Evolutionary conservation across 2,329 filamentous ascomycete genomes (phyloP).

Genomic region (Epichloe sp.): DNA sequence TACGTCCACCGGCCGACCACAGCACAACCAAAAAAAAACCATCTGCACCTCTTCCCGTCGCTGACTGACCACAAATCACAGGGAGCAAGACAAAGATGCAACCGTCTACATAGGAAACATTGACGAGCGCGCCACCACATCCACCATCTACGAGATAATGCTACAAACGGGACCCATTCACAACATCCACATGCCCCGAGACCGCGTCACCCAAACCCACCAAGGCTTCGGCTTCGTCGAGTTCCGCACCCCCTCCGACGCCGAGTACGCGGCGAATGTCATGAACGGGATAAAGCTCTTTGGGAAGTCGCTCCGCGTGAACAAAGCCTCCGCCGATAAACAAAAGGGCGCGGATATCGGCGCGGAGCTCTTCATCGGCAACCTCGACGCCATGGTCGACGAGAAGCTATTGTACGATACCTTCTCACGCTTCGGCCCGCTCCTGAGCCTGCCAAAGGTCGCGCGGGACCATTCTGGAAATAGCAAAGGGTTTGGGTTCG

Average conservation of each 20-base stretch:
- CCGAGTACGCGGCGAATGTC: conserved; percentile 89
- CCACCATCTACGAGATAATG: conserved; percentile 94
- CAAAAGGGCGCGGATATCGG: conserved; percentile 88
- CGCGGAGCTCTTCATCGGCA: conserved; percentile 92
- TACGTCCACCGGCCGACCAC: conserved; percentile 23
- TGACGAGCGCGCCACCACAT: conserved; percentile 86
- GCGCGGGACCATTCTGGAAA: conserved; percentile 79
- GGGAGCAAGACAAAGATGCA: conserved; percentile 96
- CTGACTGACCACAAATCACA: conserved; percentile 20
- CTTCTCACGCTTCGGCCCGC: conserved; percentile 79
- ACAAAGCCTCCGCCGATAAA: conserved; percentile 87
- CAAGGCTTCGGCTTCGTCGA: conserved; percentile 99
- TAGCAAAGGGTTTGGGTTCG: conserved; percentile 92
- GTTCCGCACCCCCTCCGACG: conserved; percentile 88
- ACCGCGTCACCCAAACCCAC: conserved; percentile 91
- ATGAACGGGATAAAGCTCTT: conserved; percentile 93
- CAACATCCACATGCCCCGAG: conserved; percentile 96
- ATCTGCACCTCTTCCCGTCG: not conserved
- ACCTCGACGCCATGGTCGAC: conserved; percentile 86
- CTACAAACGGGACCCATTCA: conserved; percentile 93
- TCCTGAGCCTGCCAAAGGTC: conserved; percentile 78
- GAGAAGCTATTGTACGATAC: conserved; percentile 93
- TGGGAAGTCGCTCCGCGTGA: conserved; percentile 90
- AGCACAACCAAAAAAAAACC: not conserved
- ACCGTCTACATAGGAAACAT: conserved; percentile 98